phyloP scores from a whole-genome alignment of 1,284 basidiomycete genomes.

The Volvariella volvacea region DNA sequence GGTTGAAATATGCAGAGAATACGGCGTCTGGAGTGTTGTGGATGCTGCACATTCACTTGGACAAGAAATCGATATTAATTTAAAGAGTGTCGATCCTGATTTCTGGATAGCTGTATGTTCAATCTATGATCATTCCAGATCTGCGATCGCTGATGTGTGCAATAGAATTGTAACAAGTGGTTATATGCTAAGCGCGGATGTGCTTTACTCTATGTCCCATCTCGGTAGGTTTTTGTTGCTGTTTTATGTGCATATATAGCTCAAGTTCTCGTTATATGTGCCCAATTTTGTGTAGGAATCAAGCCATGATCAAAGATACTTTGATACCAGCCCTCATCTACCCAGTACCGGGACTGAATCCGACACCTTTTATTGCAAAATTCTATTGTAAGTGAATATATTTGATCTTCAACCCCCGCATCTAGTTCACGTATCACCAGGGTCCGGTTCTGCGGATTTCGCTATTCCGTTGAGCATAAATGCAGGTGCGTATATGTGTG shows the following conservation, averaged over 20 bases:
- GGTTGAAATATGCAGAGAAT: slow-evolving; percentile 52
- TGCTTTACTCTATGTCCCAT: slow-evolving; percentile 68
- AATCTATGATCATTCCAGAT: slow-evolving; percentile 7
- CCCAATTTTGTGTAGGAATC: no score
- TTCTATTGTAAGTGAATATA: slow-evolving; percentile 44
- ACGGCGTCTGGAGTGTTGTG: slow-evolving; percentile 57
- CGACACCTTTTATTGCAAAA: slow-evolving; percentile 39
- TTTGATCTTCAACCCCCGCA: slow-evolving; percentile 6
- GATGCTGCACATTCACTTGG: slow-evolving; percentile 81
- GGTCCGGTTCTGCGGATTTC: slow-evolving; percentile 58
- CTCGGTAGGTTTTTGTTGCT: slow-evolving; percentile 35
- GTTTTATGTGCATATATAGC: neutral
- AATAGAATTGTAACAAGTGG: slow-evolving; percentile 76
- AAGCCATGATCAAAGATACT: slow-evolving; percentile 60
- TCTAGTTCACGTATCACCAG: slow-evolving; percentile 22
- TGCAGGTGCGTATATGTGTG: slow-evolving; percentile 40
- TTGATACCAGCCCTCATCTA: slow-evolving; percentile 54
- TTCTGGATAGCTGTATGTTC: slow-evolving; percentile 65
- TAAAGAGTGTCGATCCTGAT: slow-evolving; percentile 53
- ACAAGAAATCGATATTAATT: slow-evolving; percentile 47
- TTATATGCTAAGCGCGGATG: slow-evolving; percentile 60
- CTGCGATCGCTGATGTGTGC: neutral
- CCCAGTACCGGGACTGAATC: slow-evolving; percentile 21
- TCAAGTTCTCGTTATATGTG: neutral
- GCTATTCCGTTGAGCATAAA: slow-evolving; percentile 42